Evolutionary conservation across 495 filamentous ascomycete species (phyloP), one percentile per base, ranked within the genome.

Genomic region (Podospora anserina): DNA sequence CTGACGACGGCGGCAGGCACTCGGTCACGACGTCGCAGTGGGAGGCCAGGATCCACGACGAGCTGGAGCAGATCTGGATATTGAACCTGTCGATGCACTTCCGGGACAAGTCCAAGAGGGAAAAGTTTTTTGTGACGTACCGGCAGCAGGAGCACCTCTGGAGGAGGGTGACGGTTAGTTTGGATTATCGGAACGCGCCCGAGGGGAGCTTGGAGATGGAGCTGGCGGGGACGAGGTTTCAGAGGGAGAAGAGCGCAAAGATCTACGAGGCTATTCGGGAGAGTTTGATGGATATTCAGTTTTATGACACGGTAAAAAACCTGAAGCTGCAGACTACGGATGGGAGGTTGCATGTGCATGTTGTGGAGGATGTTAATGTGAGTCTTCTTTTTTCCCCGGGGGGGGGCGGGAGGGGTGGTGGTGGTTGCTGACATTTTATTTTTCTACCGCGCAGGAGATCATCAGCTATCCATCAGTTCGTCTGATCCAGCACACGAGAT

Each of bases 11-110:
- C 9, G 6, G 71, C 7, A 4, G 30, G 30, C 76, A 77, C n/a
- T 85, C 84, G 32, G 81, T 82, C 53, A 83, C 80, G 30, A 82
- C 81, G 7, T 83, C 82, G 5, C 80, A 82, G 56, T 82, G 86
- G 67, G 85, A 87, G 34, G 83, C 85, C 66, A 83, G 86, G 69
- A 82, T 97, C 66, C 88, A 88, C 66, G 87, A 90, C 69, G 95
- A 98, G 79, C 83, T 97, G 70, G 93, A 97, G 71, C 84, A 84
- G 67, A 89, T 88, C 77, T 99, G 95, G 95, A 97, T 98, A 67
- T 83, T 99, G 69, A 99, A 99, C 73, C 84, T 99, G 66, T 97
- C 93, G 80, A 98, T 99, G 95, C 93, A 97, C 80, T 98, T 97
- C 76, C 90, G 94, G 63, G 95, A 99, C 79, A 90, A 91, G 70